A percentile compares a stretch with the other conserved stretches of the same genome.
Evolutionary conservation across 495 filamentous ascomycete species (phyloP).

Genomic region (Trichoderma asperelloides): DNA sequence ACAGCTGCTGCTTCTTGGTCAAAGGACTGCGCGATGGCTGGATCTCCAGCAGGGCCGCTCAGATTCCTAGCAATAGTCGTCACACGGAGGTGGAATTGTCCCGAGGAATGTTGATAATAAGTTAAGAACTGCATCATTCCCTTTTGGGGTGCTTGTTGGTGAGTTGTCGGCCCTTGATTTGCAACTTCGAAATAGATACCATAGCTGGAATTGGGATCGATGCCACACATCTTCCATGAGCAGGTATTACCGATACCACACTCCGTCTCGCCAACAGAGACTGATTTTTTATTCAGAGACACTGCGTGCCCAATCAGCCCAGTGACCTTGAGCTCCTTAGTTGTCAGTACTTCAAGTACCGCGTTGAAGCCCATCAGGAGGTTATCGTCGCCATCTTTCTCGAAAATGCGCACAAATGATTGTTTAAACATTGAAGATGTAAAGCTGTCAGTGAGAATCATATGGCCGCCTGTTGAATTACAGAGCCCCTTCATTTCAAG

Average conservation of each 20-base stretch:
- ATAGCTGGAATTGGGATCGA: slow-evolving; percentile 88
- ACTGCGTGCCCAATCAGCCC: slow-evolving; percentile 96
- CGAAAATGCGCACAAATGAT: slow-evolving; percentile 93
- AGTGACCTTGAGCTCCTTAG: slow-evolving; percentile 97
- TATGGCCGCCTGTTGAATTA: slow-evolving; percentile 94
- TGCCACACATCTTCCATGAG: slow-evolving; percentile 99
- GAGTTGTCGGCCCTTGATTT: slow-evolving; percentile 79
- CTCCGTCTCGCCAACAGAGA: slow-evolving; percentile 94
- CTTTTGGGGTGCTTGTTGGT: slow-evolving; percentile 79
- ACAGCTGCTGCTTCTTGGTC: slow-evolving; percentile 98
- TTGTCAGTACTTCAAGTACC: slow-evolving; percentile 90
- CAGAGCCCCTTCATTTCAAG: slow-evolving; percentile 98
- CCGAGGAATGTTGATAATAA: slow-evolving; percentile 96
- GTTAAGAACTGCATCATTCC: slow-evolving; percentile 98
- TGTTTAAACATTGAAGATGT: slow-evolving; percentile 99
- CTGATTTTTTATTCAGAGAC: slow-evolving; percentile 95
- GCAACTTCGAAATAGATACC: slow-evolving; percentile 98
- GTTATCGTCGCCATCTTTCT: slow-evolving; percentile 91
- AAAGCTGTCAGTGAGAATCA: slow-evolving; percentile 98
- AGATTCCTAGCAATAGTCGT: slow-evolving; percentile 89
- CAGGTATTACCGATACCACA: slow-evolving; percentile 98
- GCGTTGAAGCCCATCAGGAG: slow-evolving; percentile 98
- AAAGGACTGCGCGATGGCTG: slow-evolving; percentile 95
- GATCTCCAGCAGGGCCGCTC: slow-evolving; percentile 91
- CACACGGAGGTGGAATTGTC: slow-evolving; percentile 90